Evolutionary conservation across 1,139 yeast species (phyloP).

Genomic region (Petasospora fabianii): DNA sequence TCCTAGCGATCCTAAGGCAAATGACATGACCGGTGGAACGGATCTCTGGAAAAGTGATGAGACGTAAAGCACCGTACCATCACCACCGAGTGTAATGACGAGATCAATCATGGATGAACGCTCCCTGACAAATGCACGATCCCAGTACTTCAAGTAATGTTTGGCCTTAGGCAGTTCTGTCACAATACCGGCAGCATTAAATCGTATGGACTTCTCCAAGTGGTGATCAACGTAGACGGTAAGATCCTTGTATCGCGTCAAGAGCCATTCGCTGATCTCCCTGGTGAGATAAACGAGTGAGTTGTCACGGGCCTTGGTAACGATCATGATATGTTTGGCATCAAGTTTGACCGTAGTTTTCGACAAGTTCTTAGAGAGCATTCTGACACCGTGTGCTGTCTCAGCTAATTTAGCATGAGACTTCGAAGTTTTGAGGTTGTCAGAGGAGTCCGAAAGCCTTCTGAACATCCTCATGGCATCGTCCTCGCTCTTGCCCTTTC

Average conservation of each 20-base stretch:
- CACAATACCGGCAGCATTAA: constrained; percentile 44
- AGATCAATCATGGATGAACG: constrained; percentile 65
- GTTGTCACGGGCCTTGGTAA: constrained; percentile 83
- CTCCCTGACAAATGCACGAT: constrained; percentile 48
- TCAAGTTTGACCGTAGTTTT: constrained; percentile 72
- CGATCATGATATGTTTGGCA: constrained; percentile 68
- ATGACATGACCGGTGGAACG: constrained; percentile 86
- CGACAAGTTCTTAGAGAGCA: constrained; percentile 70
- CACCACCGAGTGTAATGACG: constrained; percentile 83
- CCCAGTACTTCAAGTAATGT: constrained; percentile 62
- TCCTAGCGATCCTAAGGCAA: constrained; percentile 78
- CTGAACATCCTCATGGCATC: constrained; percentile 16
- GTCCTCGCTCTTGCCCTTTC: constrained; percentile 5
- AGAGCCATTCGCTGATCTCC: constrained; percentile 74
- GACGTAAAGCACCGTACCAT: constrained; percentile 82
- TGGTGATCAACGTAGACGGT: constrained; percentile 69
- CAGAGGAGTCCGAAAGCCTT: constrained; percentile 19
- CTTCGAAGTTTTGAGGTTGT: constrained; percentile 36
- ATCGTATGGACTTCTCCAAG: constrained; percentile 56
- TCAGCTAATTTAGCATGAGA: constrained; percentile 76
- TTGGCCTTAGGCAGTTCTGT: constrained; percentile 41
- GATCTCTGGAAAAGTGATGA: constrained; percentile 73
- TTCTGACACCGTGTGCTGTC: constrained; percentile 82
- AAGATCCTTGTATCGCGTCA: constrained; percentile 45
- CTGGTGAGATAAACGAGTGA: constrained; percentile 70